phyloP scores from a whole-genome alignment of 257 asterid genomes.

The Linderniella brevidens region DNA sequence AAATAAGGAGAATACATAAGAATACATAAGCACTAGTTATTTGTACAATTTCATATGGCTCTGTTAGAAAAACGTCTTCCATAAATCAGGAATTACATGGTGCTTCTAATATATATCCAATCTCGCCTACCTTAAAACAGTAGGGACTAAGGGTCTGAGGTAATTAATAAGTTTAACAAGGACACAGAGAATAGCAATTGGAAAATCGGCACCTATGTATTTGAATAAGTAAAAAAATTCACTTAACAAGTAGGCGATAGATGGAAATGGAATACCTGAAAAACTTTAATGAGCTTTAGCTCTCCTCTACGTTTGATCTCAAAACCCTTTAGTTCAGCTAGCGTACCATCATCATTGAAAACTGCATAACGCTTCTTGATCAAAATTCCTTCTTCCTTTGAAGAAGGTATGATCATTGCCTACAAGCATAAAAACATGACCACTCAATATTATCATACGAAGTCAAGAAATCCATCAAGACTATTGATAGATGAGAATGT shows the following conservation, averaged over 20 bases:
- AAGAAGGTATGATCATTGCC: constrained; percentile 99
- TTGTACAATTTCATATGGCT: not conserved
- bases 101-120: constrained; percentile 8
- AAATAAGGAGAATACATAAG: constrained; percentile 6
- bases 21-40: not conserved
- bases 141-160: no score
- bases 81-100: constrained; percentile 8
- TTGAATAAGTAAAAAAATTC: no score
- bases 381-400: constrained; percentile 98
- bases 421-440: constrained; percentile 12
- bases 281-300: constrained; percentile 98
- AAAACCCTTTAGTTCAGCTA: constrained; percentile 97
- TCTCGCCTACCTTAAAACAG: no score
- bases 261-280: constrained; percentile 50
- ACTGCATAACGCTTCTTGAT: constrained; percentile 98
- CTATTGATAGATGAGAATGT: constrained; percentile 10
- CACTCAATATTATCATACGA: constrained; percentile 12
- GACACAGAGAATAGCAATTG: no score
- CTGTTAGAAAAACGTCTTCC: not conserved
- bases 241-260: no score
- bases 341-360: constrained; percentile 92
- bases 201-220: no score
- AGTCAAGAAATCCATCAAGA: constrained; percentile 13
- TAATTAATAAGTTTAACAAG: no score
- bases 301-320: constrained; percentile 99